Conservation (phyloP, 345 rosid species). For the Gossypium thurberi region DNA sequence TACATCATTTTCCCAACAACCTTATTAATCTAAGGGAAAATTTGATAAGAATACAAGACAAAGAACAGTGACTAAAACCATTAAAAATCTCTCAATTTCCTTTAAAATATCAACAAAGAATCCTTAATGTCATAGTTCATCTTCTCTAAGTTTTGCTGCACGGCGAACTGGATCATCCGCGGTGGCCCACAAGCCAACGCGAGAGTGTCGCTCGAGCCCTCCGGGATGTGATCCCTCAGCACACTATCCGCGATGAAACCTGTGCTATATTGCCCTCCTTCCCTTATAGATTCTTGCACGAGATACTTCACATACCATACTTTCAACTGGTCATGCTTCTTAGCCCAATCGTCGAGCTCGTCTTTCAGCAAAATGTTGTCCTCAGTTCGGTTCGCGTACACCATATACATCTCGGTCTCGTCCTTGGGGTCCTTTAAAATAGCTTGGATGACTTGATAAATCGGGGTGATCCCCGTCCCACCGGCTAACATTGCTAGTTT, state of each 20-base stretch:
- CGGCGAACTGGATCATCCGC: conserved; percentile 75
- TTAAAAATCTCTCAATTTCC: not conserved
- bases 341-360: conserved; percentile 76
- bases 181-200: conserved; percentile 96
- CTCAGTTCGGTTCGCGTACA: conserved; percentile 82
- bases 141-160: conserved; percentile 88
- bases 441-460: conserved; percentile 74
- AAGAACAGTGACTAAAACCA: not conserved
- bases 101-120: conserved; percentile 61
- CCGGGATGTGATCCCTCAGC: conserved; percentile 57
- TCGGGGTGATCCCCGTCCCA: conserved; percentile 89
- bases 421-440: conserved; percentile 78
- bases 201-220: conserved; percentile 45
- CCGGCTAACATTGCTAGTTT: conserved; percentile 88
- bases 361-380: conserved; percentile 73
- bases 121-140: conserved; percentile 67
- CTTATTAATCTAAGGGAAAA: not conserved
- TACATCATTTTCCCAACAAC: not conserved
- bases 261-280: conserved; percentile 70
- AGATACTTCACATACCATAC: conserved; percentile 59
- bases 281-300: conserved; percentile 38
- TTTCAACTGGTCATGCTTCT: conserved; percentile 50
- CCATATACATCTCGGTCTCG: conserved; percentile 66
- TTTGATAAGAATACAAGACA: not conserved
- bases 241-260: conserved; percentile 66